Evolutionary conservation across 2,329 filamentous ascomycete species (phyloP), one percentile per base, ranked within the genome.

Genomic region (Claviceps lovelessii): DNA sequence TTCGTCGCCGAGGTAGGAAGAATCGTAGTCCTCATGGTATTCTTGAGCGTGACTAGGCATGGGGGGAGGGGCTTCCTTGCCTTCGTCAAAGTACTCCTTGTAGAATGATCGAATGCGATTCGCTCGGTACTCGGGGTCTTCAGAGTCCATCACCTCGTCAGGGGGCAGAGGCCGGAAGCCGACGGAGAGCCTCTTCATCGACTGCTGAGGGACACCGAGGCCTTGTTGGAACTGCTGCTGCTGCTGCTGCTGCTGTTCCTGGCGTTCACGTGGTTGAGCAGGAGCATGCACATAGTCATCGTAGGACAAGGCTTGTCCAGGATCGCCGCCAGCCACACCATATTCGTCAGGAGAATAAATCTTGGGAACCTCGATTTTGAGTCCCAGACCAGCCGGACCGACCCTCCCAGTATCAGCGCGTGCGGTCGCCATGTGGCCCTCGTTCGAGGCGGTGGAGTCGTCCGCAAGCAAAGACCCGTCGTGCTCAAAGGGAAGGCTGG

Each of bases 41-140:
- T 76, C 67, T 17, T 64, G 61, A 28, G 59, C 60, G 17, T 33
- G 29, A 35, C 3, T 19, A 8, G 68, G 68, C 61, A 76, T 60
- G 1, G 72, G 71, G 31, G 73, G 74, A n/a, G 70, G 63, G 6
- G 66, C 61, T 46, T 70, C 68, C 66, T 83, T 87, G 46, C 96
- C 35, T 10, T 37, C 91, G 61, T 97, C 93, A 63, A 98, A 98
- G 73, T 98, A 98, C 67, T 98, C 93, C 74, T 96, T 96, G 76
- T 98, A 98, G 75, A 98, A 98, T 4, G 93, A 98, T 68, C 93
- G 82, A 61, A 98, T 98, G 56, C 93, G 84, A 74, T 96, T 97
- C 59, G 93, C 93, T 63, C 93, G 83, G 64, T 91, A 84, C 69
- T 97, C 93, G 0, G 93, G 90, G 66, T 96, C 91, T 66, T 97